Base-by-base conservation (phyloP, 2,329 filamentous ascomycete genomes). In the Nannizziopsis arthrosporioides region DNA sequence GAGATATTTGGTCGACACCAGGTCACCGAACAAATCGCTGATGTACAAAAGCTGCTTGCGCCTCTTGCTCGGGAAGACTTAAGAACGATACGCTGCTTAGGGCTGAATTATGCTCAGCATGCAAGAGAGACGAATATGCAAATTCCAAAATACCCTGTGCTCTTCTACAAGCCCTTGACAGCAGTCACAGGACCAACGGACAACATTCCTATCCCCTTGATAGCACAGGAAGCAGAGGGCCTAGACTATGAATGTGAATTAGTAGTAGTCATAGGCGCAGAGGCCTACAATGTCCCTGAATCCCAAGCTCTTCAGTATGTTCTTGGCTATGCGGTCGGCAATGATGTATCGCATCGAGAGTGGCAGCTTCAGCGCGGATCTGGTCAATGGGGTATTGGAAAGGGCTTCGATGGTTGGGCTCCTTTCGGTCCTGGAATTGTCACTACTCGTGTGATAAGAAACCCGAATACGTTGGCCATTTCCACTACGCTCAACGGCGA, bases 181-280 rank as follows among this genome's bases (percentile, higher is more conserved):
- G 69, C 83, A 0, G 71, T 87, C 18, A 63, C 74, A 0, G 82
- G 82, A 1, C 82, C 82, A 0, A 70, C 64, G 2, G 80, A 84
- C 55, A 70, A 79, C 1, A 81, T 87, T 45, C 81, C 82, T 1
- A 71, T 90, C 32, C 76, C 79, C 17, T 58, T 65, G 2, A 68
- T 84, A 51, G 83, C 81, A 0, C 84, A 87, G 63, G 72, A 81
- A 52, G 72, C 71, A 42, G 68, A 70, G n/a, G 80, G 80, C 0
- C 67, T 86, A 14, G 85, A 89, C 65, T 89, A 89, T 64, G 85
- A 90, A 66, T 85, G 82, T 61, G 85, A 90, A 67, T 73, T 90
- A 5, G 81, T 87, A 11, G 72, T 79, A 34, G 71, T 89, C 7
- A 85, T 89, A 53, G 82, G 82, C 18, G 82, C 80, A 63, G 68